Conservation (phyloP, 306 rosid genomes). For the Lotus japonicus region DNA sequence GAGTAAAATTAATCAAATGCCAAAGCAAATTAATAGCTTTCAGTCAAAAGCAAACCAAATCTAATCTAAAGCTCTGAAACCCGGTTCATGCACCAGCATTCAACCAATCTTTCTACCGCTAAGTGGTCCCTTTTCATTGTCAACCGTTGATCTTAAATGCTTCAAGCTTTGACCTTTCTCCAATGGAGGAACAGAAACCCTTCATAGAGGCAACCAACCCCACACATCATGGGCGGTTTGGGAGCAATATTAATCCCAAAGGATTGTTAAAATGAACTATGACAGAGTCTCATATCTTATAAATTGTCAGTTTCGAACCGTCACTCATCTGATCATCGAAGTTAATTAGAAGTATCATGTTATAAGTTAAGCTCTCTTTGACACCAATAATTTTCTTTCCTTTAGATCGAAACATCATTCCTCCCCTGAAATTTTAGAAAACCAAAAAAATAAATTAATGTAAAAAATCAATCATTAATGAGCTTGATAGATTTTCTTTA, state of each 20-base stretch:
- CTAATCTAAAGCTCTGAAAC: background rate
- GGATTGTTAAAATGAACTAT: too few species aligned
- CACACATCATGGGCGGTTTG: constrained; percentile 61
- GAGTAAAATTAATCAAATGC: constrained; percentile 20
- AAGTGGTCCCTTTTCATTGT: constrained; percentile 31
- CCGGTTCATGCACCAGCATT: constrained; percentile 63
- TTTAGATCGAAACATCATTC: too few species aligned
- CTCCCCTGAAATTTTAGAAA: too few species aligned
- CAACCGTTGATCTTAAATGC: constrained; percentile 28
- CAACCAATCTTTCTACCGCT: constrained; percentile 11
- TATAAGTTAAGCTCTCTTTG: too few species aligned
- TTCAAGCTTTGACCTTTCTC: constrained; percentile 25
- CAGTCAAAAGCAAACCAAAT: constrained; percentile 31
- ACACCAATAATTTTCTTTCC: too few species aligned
- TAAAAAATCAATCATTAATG: constrained; percentile 31
- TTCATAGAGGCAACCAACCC: constrained; percentile 29
- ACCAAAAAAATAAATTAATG: constrained; percentile 3
- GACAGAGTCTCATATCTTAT: too few species aligned
- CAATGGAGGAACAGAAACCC: constrained; percentile 13
- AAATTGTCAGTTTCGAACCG: too few species aligned
- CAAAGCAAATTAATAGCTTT: constrained; percentile 31
- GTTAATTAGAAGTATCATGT: too few species aligned
- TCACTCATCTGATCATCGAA: too few species aligned
- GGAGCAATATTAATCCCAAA: too few species aligned
- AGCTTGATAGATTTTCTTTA: constrained; percentile 5